Conservation (phyloP, 2,329 filamentous ascomycete genomes). For the Epichloe scottii region DNA sequence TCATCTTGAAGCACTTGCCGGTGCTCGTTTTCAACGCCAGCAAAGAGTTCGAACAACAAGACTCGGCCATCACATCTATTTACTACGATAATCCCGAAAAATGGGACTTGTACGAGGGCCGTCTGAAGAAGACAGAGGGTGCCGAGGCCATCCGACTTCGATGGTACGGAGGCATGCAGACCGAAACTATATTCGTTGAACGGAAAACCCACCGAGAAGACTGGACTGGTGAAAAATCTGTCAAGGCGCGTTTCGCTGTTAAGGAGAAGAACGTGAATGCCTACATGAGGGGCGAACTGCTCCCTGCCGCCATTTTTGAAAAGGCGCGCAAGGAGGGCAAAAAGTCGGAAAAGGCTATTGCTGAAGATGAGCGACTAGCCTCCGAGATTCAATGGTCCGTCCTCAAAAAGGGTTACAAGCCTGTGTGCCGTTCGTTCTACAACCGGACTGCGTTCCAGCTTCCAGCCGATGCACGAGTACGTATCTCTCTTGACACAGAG, state of each 20-base stretch:
- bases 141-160: conserved; percentile 91
- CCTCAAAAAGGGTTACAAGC: conserved; percentile 72
- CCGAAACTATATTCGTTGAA: conserved; percentile 90
- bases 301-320: conserved; percentile 82
- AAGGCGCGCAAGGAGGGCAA: conserved; percentile 93
- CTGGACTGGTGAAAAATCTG: conserved; percentile 98
- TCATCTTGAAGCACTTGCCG: conserved; percentile 92
- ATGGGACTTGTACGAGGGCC: conserved; percentile 89
- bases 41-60: conserved; percentile 86
- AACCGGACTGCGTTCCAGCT: conserved; percentile 97
- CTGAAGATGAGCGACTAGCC: conserved; percentile 79
- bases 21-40: conserved; percentile 94
- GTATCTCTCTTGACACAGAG: conserved; percentile 93
- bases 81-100: conserved; percentile 94
- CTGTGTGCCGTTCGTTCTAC: conserved; percentile 92
- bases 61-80: conserved; percentile 93
- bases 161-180: conserved; percentile 97
- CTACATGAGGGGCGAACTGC: conserved; percentile 72
- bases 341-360: conserved; percentile 84
- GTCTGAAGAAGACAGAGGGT: conserved; percentile 93
- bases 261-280: conserved; percentile 98
- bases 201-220: conserved; percentile 97
- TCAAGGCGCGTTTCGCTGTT: conserved; percentile 87
- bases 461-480: conserved; percentile 87
- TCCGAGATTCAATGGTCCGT: conserved; percentile 89